Percentiles rank a stretch among this genome's conserved stretches.
These are phyloP conservation scores for Nannochloris sp. DNA, from an alignment of 139 green algal genomes.

Conservation along the genomic window DNA sequence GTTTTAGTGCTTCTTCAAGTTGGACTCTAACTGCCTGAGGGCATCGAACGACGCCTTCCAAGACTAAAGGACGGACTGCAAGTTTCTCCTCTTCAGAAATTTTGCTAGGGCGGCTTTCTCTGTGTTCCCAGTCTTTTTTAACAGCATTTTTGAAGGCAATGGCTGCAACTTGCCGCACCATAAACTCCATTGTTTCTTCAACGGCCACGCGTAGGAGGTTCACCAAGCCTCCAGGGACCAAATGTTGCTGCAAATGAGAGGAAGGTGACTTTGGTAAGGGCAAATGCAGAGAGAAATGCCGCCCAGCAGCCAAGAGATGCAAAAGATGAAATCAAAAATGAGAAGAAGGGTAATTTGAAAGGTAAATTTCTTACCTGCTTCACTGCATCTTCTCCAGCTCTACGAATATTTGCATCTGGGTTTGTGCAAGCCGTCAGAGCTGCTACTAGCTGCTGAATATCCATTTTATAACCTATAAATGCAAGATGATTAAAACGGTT, in stretches of 20 bases:
- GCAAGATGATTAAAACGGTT: neutral
- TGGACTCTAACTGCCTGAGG: constrained; percentile 62
- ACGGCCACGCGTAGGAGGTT: constrained; percentile 76
- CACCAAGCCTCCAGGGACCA: constrained; percentile 21
- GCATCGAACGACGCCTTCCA: constrained; percentile 22
- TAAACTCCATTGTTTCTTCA: constrained; percentile 54
- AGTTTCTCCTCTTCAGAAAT: constrained; percentile 64
- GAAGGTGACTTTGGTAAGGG: neutral
- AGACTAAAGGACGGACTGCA: constrained; percentile 44
- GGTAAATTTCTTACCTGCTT: constrained; percentile 45
- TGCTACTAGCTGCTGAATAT: constrained; percentile 47
- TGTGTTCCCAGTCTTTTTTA: constrained; percentile 66
- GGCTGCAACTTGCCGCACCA: constrained; percentile 76
- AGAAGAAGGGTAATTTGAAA: neutral
- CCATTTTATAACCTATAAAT: constrained; percentile 32
- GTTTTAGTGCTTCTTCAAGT: constrained; percentile 79
- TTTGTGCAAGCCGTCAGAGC: constrained; percentile 55
- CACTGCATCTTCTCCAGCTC: constrained; percentile 59
- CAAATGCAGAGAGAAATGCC: neutral
- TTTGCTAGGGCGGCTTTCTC: constrained; percentile 13
- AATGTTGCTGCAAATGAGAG: neutral
- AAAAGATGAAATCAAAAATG: neutral
- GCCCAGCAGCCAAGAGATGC: neutral
- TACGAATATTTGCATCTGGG: constrained; percentile 44
- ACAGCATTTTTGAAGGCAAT: constrained; percentile 95